These are phyloP conservation scores for Bothriochloa decipiens DNA, from an alignment of 176 grass and related monocot genomes.

Conservation along the genomic window DNA sequence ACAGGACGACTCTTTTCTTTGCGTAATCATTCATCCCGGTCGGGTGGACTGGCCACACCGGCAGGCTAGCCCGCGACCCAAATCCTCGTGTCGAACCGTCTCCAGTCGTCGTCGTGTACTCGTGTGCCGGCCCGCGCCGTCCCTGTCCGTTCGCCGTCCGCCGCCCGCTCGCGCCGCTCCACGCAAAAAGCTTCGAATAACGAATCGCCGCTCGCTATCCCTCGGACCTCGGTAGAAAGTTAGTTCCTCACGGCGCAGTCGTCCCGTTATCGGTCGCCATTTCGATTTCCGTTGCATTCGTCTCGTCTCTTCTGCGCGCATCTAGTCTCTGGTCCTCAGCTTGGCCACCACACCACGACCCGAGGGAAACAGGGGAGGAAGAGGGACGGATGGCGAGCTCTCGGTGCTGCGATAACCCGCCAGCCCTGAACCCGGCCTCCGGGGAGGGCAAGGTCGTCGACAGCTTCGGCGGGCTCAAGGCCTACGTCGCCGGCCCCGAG, in stretches of 20 bases:
- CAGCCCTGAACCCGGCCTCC: constrained; percentile 39
- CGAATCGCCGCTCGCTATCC: neutral
- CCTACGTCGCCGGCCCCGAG: constrained; percentile 61
- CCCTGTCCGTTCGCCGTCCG: neutral
- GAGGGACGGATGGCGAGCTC: constrained; percentile 57
- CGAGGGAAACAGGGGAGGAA: neutral
- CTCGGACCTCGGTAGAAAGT: neutral
- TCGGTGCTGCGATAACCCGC: constrained; percentile 79
- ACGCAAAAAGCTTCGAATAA: neutral
- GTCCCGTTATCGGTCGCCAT: neutral
- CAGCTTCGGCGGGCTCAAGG: constrained; percentile 68
- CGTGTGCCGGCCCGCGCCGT: neutral
- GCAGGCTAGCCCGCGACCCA: too few species aligned
- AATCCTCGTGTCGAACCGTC: too few species aligned
- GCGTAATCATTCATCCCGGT: too few species aligned
- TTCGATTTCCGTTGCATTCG: neutral
- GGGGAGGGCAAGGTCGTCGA: constrained; percentile 78
- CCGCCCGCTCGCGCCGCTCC: neutral
- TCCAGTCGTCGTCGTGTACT: too few species aligned
- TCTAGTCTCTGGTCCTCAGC: neutral
- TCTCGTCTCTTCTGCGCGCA: neutral
- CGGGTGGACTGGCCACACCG: too few species aligned
- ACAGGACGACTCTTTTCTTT: too few species aligned
- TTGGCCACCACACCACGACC: neutral
- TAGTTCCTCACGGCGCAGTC: too few species aligned